phyloP scores from a whole-genome alignment of 345 rosid genomes.

The Viola odorata region DNA sequence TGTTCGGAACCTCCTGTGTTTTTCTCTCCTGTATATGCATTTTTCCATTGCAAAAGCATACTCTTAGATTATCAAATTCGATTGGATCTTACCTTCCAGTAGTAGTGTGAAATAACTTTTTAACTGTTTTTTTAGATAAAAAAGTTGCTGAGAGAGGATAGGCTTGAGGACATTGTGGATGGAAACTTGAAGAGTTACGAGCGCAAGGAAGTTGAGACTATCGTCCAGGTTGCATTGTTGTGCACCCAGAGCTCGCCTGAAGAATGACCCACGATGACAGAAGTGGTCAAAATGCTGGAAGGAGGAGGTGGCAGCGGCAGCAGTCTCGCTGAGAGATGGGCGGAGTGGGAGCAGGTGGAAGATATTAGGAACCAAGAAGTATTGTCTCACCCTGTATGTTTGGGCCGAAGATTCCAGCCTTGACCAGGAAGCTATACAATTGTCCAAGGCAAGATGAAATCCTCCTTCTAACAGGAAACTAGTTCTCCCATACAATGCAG shows the following conservation, averaged over 20 bases:
- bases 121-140: slow-evolving; percentile 35
- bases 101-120: neutral
- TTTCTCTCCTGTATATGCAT: neutral
- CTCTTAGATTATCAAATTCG: neutral
- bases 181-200: slow-evolving; percentile 46
- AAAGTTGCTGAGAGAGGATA: slow-evolving; percentile 62
- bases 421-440: slow-evolving; percentile 75
- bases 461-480: slow-evolving; percentile 4
- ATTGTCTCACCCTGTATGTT: slow-evolving; percentile 42
- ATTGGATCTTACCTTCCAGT: neutral
- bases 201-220: slow-evolving; percentile 58
- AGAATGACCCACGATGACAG: slow-evolving; percentile 65
- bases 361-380: slow-evolving; percentile 51
- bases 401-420: slow-evolving; percentile 65
- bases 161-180: slow-evolving; percentile 74
- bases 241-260: slow-evolving; percentile 79
- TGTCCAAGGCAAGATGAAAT: slow-evolving; percentile 63
- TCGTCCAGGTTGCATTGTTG: slow-evolving; percentile 71
- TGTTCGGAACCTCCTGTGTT: neutral
- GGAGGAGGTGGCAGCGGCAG: slow-evolving; percentile 31
- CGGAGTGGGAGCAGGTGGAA: slow-evolving; percentile 65
- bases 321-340: slow-evolving; percentile 62
- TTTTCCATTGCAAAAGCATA: neutral
- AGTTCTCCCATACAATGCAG: neutral
- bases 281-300: slow-evolving; percentile 72